These are phyloP conservation scores for Geranomyces variabilis DNA, from an alignment of 192 early-diverging fungal genomes.

Conservation along the genomic window DNA sequence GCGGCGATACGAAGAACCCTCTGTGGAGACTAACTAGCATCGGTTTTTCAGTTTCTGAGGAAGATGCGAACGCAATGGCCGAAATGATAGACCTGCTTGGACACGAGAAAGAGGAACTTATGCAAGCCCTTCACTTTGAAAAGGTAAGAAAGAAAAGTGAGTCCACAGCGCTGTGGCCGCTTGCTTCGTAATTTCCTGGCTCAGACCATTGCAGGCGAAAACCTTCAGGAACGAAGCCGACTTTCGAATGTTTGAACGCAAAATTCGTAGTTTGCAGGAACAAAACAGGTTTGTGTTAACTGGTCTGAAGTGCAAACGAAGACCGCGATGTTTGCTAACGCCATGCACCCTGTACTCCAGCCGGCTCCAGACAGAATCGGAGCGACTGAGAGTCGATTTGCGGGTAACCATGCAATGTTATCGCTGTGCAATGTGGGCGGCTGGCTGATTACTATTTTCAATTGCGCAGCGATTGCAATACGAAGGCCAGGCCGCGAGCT, in stretches of 20 bases:
- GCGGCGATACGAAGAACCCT: no score
- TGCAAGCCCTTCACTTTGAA: not conserved
- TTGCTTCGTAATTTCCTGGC: not conserved
- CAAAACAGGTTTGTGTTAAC: conserved; percentile 19
- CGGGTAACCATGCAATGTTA: no score
- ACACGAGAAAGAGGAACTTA: not conserved
- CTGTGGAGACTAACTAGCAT: no score
- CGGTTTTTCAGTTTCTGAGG: no score
- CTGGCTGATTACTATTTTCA: no score
- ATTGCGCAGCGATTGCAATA: conserved; percentile 40
- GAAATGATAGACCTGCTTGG: no score
- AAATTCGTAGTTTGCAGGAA: conserved; percentile 39
- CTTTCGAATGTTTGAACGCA: conserved; percentile 38
- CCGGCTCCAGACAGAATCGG: conserved; percentile 30
- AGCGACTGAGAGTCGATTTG: conserved; percentile 35
- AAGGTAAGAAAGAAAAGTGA: not conserved
- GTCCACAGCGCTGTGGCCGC: not conserved
- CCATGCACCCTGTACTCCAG: no score
- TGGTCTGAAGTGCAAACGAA: no score
- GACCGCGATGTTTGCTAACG: no score
- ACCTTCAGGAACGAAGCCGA: conserved; percentile 37
- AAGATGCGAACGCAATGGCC: no score
- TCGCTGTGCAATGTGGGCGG: no score
- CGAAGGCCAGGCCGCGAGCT: conserved; percentile 18
- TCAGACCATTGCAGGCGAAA: conserved; percentile 4